Evolutionary conservation across 73 alveolate species (phyloP).

Genomic region (Stentor coeruleus): DNA sequence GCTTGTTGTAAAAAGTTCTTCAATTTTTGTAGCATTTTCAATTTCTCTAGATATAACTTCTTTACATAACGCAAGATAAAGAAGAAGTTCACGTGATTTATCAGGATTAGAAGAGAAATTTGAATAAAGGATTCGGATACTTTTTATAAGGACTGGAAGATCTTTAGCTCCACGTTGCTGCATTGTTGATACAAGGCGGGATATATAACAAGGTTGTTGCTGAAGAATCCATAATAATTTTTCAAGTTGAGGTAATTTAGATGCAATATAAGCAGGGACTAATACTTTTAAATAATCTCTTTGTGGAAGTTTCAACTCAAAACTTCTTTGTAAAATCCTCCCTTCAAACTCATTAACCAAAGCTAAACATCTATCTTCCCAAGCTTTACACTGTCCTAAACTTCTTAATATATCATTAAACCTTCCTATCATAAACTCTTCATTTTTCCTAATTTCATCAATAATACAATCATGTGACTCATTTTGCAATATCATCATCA

Average conservation of each 20-base stretch:
- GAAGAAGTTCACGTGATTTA: slow-evolving; percentile 3
- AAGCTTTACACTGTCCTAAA: background rate
- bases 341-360: background rate
- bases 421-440: background rate
- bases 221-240: slow-evolving; percentile 16
- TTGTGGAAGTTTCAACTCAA: slow-evolving; percentile 11
- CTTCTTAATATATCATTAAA: background rate
- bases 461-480: background rate
- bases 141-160: background rate
- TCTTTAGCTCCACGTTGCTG: background rate
- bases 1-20: background rate
- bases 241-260: background rate
- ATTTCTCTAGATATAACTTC: slow-evolving; percentile 11
- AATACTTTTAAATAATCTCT: background rate
- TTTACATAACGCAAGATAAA: slow-evolving; percentile 7
- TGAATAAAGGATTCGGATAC: background rate
- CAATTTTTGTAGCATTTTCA: background rate
- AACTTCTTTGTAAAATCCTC: background rate
- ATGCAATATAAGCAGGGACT: background rate
- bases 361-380: background rate
- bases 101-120: background rate
- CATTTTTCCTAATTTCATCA: background rate
- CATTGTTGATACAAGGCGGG: background rate
- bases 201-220: slow-evolving; percentile 13
- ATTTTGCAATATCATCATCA: background rate